Evolutionary conservation across 345 rosid genomes (phyloP).

Genomic region (Rhizophora apiculata): DNA sequence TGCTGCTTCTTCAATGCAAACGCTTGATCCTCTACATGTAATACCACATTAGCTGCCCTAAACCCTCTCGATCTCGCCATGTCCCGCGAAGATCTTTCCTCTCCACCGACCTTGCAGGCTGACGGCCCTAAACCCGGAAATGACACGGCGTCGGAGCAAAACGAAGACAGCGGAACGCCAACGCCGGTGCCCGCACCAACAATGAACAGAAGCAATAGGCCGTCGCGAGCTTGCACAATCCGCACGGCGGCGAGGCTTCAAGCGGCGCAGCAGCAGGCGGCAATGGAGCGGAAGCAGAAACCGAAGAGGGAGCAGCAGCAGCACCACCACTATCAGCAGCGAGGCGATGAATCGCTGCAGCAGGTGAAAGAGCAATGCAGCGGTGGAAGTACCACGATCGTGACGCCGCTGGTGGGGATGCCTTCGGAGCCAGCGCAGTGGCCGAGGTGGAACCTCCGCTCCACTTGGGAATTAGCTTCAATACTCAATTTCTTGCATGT

Average conservation of each 20-base stretch:
- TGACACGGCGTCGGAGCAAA: slow-evolving; percentile 19
- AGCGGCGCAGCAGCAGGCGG: slow-evolving; percentile 52
- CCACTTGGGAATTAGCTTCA: slow-evolving; percentile 98
- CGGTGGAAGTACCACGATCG: slow-evolving; percentile 49
- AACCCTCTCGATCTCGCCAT: slow-evolving; percentile 51
- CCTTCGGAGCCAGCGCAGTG: slow-evolving; percentile 72
- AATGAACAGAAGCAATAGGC: slow-evolving; percentile 61
- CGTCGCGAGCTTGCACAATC: slow-evolving; percentile 93
- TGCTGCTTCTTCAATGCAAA: slow-evolving; percentile 25
- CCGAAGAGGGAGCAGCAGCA: slow-evolving; percentile 45
- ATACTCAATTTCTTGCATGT: slow-evolving; percentile 96
- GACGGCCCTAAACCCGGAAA: slow-evolving; percentile 27
- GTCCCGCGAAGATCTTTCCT: slow-evolving; percentile 48
- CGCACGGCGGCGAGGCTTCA: slow-evolving; percentile 75
- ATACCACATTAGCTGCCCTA: slow-evolving; percentile 32
- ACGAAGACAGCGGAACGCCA: slow-evolving; percentile 17
- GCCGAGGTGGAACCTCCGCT: slow-evolving; percentile 92
- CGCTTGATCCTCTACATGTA: slow-evolving; percentile 31
- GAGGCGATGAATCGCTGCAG: slow-evolving; percentile 28
- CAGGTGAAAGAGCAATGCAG: slow-evolving; percentile 47
- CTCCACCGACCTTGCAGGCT: slow-evolving; percentile 31
- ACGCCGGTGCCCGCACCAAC: slow-evolving; percentile 22
- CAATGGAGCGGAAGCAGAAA: slow-evolving; percentile 57
- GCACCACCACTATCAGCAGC: not conserved
- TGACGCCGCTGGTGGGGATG: slow-evolving; percentile 67